Conservation (phyloP, 2,329 filamentous ascomycete species). For the Phyllosticta capitalensis region DNA sequence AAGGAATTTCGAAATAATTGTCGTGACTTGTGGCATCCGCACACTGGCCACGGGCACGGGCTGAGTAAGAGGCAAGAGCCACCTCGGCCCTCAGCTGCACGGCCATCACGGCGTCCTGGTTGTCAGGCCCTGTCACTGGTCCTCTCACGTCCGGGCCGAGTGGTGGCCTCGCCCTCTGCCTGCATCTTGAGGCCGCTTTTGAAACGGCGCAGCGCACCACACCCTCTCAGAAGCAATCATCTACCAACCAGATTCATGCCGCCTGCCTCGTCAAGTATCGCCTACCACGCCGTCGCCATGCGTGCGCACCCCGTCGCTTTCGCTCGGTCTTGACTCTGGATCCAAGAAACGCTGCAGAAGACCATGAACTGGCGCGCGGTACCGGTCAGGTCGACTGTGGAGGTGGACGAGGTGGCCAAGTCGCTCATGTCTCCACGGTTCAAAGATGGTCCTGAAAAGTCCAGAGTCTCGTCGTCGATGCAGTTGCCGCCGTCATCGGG, state of each 20-base stretch:
- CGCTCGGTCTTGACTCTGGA: neutral
- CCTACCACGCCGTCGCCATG: neutral
- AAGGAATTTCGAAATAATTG: neutral
- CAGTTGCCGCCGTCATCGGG: too few relatives aligned
- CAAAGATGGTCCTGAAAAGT: neutral
- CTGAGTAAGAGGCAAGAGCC: neutral
- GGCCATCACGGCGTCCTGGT: too few relatives aligned
- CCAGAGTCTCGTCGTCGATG: too few relatives aligned
- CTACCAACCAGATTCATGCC: neutral
- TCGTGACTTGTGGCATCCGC: neutral
- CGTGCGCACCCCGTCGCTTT: neutral
- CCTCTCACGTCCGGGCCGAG: neutral
- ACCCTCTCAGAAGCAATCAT: neutral
- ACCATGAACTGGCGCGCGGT: neutral
- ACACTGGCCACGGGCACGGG: neutral
- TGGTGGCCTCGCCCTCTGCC: neutral
- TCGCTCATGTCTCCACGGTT: neutral
- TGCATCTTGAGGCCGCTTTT: neutral
- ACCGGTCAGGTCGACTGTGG: neutral
- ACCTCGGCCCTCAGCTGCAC: neutral
- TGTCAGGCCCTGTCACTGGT: too few relatives aligned
- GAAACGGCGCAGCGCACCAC: neutral
- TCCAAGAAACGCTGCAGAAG: neutral
- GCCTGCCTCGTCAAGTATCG: neutral
- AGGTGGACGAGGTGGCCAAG: neutral